phyloP scores from a whole-genome alignment of 345 rosid species.

The Jatropha curcas region DNA sequence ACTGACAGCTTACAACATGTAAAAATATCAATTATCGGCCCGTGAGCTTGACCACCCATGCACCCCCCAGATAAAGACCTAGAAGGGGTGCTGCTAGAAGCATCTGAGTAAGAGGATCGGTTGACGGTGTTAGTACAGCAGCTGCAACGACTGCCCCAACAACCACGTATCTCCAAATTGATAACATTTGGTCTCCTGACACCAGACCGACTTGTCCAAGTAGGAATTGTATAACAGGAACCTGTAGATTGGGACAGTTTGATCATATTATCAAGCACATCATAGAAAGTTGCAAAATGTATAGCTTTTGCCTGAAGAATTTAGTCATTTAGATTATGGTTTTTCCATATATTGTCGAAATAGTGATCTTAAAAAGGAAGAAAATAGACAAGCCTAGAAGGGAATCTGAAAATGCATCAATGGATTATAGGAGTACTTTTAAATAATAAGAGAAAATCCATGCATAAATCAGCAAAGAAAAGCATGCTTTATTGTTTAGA shows the following conservation, averaged over 20 bases:
- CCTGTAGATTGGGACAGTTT: conserved; percentile 43
- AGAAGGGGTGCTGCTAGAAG: conserved; percentile 89
- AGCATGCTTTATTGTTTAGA: not conserved
- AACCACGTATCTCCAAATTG: conserved; percentile 94
- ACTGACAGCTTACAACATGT: not conserved
- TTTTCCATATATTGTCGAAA: not conserved
- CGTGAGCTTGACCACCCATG: conserved; percentile 81
- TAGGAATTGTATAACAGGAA: conserved; percentile 92
- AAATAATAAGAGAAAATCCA: not conserved
- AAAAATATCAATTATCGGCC: conserved; percentile 53
- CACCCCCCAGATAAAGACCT: conserved; percentile 93
- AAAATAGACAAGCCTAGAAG: not conserved
- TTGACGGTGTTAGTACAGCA: conserved; percentile 92
- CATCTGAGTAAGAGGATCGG: conserved; percentile 95
- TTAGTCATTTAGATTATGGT: not conserved
- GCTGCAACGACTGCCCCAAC: conserved; percentile 94
- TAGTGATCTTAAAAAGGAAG: not conserved
- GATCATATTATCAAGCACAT: not conserved
- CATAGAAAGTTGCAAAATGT: no score
- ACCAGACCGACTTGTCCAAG: conserved; percentile 91
- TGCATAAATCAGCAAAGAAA: not conserved
- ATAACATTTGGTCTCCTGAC: conserved; percentile 89
- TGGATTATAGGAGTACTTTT: not conserved
- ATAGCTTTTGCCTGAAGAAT: not conserved
- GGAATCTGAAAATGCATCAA: not conserved